Base-by-base conservation (phyloP, 2,329 filamentous ascomycete genomes). In the Xylaria multiplex region DNA sequence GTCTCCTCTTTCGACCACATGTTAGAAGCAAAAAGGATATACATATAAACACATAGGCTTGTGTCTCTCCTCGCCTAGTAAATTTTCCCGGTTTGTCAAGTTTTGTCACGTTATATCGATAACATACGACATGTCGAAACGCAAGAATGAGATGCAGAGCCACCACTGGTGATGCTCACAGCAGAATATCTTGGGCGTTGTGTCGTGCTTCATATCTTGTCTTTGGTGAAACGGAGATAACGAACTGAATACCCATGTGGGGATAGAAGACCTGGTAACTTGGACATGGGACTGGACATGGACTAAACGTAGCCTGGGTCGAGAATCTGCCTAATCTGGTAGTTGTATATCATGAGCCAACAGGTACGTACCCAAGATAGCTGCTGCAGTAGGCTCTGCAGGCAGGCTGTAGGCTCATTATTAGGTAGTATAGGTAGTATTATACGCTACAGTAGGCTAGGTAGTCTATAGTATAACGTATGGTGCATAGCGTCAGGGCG, bases 211-310 rank as follows among this genome's bases (percentile, higher is more conserved):
- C 57, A 13, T 22, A 13, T 35, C 42, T 37, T 48, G 14, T 5
- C 4, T 27, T 48, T 24, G 22, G 59, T 19, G 30, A 48, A 54
- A 30, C 50, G 30, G 43, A 48, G 49, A 62, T 62, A 62, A 55
- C 59, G 40, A 62, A 50, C 42, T 62, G 59, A 55, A 55, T 46
- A 55, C 45, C 22, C 43, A 54, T 42, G 50, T 62, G 59, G 59
- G 59, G 40, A 55, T 55, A 42, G 37, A 37, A 37, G n/a, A 30
- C 16, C 49, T 30, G n/a, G 30, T 22, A 40, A 40, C 27, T 27
- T 27, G 27, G 37, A 37, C 35, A 37, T 7, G 11, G 16, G 49
- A 53, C 49, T 53, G 27, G 37, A 37, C 35, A 37, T 7, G 11
- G 16, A 30, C 37, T 30, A 37, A 58, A 58, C 55, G 42, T 48